A percentile compares a stretch with the other conserved stretches of the same genome.
Evolutionary conservation across 192 early-diverging fungal species (phyloP).

Genomic region (Coemansia sp.): DNA sequence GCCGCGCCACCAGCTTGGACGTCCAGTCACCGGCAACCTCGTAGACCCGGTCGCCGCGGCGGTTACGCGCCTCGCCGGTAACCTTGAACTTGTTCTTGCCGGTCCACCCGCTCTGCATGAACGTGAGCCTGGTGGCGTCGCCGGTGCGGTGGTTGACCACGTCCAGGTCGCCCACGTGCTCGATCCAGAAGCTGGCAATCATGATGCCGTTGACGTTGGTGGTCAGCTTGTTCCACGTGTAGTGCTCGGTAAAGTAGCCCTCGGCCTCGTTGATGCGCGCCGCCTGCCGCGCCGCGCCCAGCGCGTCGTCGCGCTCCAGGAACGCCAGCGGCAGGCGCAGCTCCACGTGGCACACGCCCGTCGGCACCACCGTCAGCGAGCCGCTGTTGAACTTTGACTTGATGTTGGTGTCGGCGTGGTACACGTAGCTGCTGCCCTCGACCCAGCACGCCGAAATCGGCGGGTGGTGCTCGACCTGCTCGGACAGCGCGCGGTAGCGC

Average conservation of each 20-base stretch:
- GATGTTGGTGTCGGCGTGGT: conserved; percentile 84
- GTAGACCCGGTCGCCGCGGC: conserved; percentile 52
- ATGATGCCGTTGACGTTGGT: conserved; percentile 85
- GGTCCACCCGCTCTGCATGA: conserved; percentile 72
- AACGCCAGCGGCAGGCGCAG: conserved; percentile 64
- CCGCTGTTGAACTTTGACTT: conserved; percentile 85
- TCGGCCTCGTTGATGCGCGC: conserved; percentile 44
- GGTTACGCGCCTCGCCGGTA: conserved; percentile 56
- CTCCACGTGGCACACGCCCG: conserved; percentile 75
- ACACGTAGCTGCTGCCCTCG: conserved; percentile 74
- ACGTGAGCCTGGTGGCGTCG: conserved; percentile 69
- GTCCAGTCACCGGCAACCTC: conserved; percentile 70
- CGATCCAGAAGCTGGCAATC: conserved; percentile 77
- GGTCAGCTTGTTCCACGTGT: conserved; percentile 83
- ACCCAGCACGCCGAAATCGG: conserved; percentile 85
- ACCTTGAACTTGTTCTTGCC: conserved; percentile 63
- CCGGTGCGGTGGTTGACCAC: conserved; percentile 79
- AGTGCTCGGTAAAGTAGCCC: conserved; percentile 69
- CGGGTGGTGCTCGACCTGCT: conserved; percentile 89
- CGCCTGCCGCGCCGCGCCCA: conserved; percentile 23
- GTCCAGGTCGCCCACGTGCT: conserved; percentile 82
- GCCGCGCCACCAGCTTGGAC: conserved; percentile 57
- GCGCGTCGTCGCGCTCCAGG: conserved; percentile 43
- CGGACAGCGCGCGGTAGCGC: conserved; percentile 74
- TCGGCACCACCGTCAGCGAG: conserved; percentile 74